Evolutionary conservation across 805 yeast species (phyloP).

Genomic region (Lipomyces sp.): DNA sequence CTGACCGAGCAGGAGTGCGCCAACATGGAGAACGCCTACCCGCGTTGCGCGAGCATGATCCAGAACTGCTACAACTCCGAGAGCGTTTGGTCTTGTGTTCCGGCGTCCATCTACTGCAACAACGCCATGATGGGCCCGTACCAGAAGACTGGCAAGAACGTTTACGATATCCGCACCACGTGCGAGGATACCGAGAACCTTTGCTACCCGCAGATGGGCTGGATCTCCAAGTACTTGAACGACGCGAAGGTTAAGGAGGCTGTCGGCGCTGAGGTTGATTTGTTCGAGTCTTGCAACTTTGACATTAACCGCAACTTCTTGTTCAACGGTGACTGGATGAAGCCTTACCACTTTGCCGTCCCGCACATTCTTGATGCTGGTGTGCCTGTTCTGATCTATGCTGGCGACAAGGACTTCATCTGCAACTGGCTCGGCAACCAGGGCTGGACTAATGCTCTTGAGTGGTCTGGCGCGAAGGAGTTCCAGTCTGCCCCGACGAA

Average conservation of each 20-base stretch:
- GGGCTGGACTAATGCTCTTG: constrained; percentile 75
- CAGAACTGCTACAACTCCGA: constrained; percentile 72
- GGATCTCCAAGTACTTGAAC: constrained; percentile 77
- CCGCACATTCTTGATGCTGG: constrained; percentile 65
- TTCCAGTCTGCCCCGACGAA: constrained; percentile 45
- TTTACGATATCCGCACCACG: constrained; percentile 81
- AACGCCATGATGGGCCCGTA: constrained; percentile 77
- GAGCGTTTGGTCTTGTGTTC: constrained; percentile 81
- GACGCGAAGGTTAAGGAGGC: constrained; percentile 69
- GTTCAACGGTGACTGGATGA: constrained; percentile 88
- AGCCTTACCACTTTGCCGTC: constrained; percentile 71
- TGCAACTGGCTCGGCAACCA: constrained; percentile 96
- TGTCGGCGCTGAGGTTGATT: constrained; percentile 86
- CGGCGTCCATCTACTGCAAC: constrained; percentile 89
- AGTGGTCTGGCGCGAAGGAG: constrained; percentile 58
- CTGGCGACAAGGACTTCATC: constrained; percentile 94
- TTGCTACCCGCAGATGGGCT: constrained; percentile 78
- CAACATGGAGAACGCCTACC: constrained; percentile 61
- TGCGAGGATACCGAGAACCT: constrained; percentile 64
- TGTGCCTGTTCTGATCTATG: constrained; percentile 82
- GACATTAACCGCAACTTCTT: constrained; percentile 76
- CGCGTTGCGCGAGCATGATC: constrained; percentile 74
- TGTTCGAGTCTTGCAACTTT: constrained; percentile 71
- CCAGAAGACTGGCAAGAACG: constrained; percentile 81
- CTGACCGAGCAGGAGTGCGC: constrained; percentile 76